Base-by-base conservation (phyloP, 2,329 filamentous ascomycete species). In the Fusarium tanahbumbuense region DNA sequence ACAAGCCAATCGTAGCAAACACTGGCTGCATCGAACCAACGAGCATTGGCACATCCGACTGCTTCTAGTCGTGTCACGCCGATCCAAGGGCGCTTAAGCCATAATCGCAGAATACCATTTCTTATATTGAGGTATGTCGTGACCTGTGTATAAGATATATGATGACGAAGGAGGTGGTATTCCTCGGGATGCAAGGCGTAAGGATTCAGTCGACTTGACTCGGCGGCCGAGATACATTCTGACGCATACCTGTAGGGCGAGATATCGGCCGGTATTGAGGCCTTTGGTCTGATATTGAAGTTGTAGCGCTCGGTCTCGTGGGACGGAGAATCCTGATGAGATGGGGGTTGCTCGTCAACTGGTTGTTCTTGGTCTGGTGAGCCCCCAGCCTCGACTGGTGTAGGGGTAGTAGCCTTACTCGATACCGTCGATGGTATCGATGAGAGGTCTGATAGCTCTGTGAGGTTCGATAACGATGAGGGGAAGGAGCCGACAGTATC, bases 111-210 rank as follows among this genome's bases (percentile, higher is more conserved):
- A 63, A 99, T 97, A 18, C 93, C 93, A 79, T 99, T 99, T 73
- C 96, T 89, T 67, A 99, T 96, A 78, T 98, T 98, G 56, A 99
- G 84, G 81, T 99, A 99, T 15, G 93, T 93, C 5, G 95, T 98
- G 71, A 98, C 93, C 80, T 99, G 96, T 32, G 91, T 86, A 75
- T 93, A 91, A 76, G 92, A 97, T 73, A 99, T 89, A 74, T 97
- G 91, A 67, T 92, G 86, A 67, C 93, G 89, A 42, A 99, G 83
- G 64, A 97, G 85, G 63, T 87, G 83, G 77, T 98, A 94, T 79
- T 99, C 96, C 67, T 93, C 91, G 27, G 88, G 86, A 79, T 98
- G 94, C 41, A 99, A 83, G 13, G 92, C 90, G 79, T 96, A 98
- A 1, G 96, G 95, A 71, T 95, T 95, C 3, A 99, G 85, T 60